These are phyloP conservation scores for Malassezia yamatoensis DNA, from an alignment of 1,284 basidiomycete species.

Conservation along the genomic window DNA sequence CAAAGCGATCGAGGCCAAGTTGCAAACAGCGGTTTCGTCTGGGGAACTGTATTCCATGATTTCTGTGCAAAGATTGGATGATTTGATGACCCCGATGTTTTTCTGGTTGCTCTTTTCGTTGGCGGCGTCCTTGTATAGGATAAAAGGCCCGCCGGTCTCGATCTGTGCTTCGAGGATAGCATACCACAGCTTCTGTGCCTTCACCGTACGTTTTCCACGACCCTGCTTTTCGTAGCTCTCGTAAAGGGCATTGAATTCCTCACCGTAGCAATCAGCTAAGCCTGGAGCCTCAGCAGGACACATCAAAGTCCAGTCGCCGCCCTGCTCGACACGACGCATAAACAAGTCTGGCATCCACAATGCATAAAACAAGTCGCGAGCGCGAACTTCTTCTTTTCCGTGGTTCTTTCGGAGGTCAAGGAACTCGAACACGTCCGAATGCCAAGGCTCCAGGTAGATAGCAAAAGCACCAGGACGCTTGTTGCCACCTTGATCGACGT, in stretches of 20 bases:
- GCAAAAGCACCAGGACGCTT: constrained; percentile 98
- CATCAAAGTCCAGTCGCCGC: constrained; percentile 89
- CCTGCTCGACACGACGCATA: constrained; percentile 51
- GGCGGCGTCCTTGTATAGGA: constrained; percentile 74
- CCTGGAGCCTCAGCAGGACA: constrained; percentile 93
- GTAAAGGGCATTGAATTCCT: constrained; percentile 83
- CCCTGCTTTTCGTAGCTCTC: constrained; percentile 84
- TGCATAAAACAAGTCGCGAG: constrained; percentile 94
- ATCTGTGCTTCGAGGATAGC: constrained; percentile 93
- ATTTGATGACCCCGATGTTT: constrained; percentile 98
- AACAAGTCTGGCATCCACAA: constrained; percentile 98
- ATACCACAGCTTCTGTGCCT: constrained; percentile 98
- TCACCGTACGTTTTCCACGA: constrained; percentile 72
- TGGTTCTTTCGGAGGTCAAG: constrained; percentile 97
- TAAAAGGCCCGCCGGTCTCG: constrained; percentile 96
- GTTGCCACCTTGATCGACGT: constrained; percentile 98
- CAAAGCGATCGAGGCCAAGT: constrained; percentile 90
- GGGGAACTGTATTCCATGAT: constrained; percentile 98
- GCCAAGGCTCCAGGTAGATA: constrained; percentile 96
- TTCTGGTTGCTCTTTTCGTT: constrained; percentile 67
- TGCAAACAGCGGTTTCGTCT: constrained; percentile 97
- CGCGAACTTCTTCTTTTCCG: constrained; percentile 94
- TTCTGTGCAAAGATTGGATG: constrained; percentile 96
- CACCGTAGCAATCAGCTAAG: constrained; percentile 78
- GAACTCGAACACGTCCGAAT: constrained; percentile 95